These are phyloP conservation scores for Pyrenophora teres DNA, from an alignment of 2,329 filamentous ascomycete genomes.

Conservation along the genomic window DNA sequence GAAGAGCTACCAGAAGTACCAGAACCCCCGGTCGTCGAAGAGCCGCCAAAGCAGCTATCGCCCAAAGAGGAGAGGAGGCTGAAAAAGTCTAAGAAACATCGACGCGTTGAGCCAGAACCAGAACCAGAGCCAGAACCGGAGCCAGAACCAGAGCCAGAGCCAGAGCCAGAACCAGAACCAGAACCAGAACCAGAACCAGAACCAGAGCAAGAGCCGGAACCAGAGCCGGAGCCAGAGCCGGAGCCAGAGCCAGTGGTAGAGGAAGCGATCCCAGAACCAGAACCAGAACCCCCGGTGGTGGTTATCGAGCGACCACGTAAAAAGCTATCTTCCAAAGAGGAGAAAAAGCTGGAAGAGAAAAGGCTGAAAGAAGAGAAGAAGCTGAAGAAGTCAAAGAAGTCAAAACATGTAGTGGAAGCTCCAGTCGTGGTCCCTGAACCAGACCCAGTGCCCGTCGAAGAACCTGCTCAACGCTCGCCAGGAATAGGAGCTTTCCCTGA, in stretches of 20 bases:
- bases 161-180: constrained; percentile 17
- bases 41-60: constrained; percentile 17
- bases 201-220: constrained; percentile 15
- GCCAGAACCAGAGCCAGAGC: too few relatives aligned
- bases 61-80: constrained; percentile 8
- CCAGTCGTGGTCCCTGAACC: constrained; percentile 37
- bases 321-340: constrained; percentile 39
- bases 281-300: constrained; percentile 36
- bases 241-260: constrained; percentile 32
- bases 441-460: constrained; percentile 40
- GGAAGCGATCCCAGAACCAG: constrained; percentile 25
- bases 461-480: constrained; percentile 43
- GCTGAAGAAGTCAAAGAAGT: constrained; percentile 36
- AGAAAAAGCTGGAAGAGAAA: constrained; percentile 8
- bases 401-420: constrained; percentile 30
- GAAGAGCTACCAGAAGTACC: constrained; percentile 33
- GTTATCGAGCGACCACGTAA: constrained; percentile 34
- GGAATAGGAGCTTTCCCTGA: constrained; percentile 54
- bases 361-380: constrained; percentile 24
- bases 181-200: constrained; percentile 33
- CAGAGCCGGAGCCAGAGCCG: constrained; percentile 11
- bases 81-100: constrained; percentile 16
- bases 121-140: too few relatives aligned
- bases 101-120: constrained; percentile 30
- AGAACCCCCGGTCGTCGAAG: constrained; percentile 29